Evolutionary conservation across 805 yeast genomes (phyloP).

Genomic region (Saturnispora bothae): DNA sequence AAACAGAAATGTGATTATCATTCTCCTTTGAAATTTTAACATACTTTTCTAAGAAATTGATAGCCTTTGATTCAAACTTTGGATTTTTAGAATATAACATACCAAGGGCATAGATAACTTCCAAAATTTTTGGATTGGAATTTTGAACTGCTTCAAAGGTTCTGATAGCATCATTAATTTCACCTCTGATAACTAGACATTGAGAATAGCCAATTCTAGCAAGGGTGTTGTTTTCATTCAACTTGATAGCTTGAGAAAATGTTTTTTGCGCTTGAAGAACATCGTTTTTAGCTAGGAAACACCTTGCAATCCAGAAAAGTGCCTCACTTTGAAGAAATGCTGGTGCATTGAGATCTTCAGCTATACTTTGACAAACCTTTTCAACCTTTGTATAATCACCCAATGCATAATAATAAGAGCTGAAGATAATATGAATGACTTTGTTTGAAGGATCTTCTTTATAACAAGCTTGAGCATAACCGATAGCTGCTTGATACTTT

Average conservation of each 20-base stretch:
- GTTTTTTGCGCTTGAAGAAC: constrained; percentile 58
- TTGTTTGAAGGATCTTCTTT: constrained; percentile 39
- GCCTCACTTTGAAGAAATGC: constrained; percentile 46
- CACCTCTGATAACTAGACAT: constrained; percentile 64
- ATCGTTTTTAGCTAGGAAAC: constrained; percentile 49
- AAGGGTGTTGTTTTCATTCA: constrained; percentile 52
- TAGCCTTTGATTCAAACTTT: constrained; percentile 38
- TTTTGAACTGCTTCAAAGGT: constrained; percentile 70
- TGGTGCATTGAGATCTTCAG: constrained; percentile 30
- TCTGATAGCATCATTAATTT: constrained; percentile 73
- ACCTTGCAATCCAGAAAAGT: constrained; percentile 79
- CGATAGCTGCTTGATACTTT: constrained; percentile 50
- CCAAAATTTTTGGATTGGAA: constrained; percentile 56
- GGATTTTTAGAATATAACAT: constrained; percentile 47
- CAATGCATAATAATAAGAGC: constrained; percentile 62
- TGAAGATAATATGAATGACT: constrained; percentile 54
- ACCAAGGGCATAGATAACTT: constrained; percentile 70
- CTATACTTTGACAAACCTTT: constrained; percentile 42
- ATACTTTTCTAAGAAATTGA: constrained; percentile 59
- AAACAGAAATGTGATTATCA: constrained; percentile 48
- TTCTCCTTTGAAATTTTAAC: constrained; percentile 47
- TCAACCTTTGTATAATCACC: constrained; percentile 49
- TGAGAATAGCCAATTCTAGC: constrained; percentile 82
- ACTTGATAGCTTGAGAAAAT: constrained; percentile 62
- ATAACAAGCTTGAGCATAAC: constrained; percentile 33